phyloP scores from a whole-genome alignment of 768 basidiomycete genomes.

The Mycena kentingensis region DNA sequence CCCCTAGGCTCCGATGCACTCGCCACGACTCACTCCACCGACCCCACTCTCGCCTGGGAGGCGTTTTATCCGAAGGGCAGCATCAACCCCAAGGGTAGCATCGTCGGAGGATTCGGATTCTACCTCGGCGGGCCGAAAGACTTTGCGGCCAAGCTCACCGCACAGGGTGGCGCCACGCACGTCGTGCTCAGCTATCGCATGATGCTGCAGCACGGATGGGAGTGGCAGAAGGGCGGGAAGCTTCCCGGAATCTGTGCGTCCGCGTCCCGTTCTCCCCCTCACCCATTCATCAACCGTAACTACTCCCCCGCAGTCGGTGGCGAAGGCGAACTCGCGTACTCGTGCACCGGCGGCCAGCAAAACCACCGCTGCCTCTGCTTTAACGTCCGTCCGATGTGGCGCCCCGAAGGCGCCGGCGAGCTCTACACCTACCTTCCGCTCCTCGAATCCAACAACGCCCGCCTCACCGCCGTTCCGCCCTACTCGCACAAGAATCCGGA shows the following conservation, averaged over 20 bases:
- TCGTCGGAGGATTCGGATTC: constrained; percentile 70
- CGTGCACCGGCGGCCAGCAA: constrained; percentile 70
- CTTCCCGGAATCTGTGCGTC: constrained; percentile 69
- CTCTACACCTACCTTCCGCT: constrained; percentile 71
- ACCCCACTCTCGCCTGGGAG: constrained; percentile 53
- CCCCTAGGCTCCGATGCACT: not conserved
- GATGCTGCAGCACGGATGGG: constrained; percentile 63
- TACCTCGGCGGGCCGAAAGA: constrained; percentile 58
- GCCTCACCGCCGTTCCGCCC: constrained; percentile 51
- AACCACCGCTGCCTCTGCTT: constrained; percentile 67
- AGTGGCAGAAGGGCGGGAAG: constrained; percentile 76
- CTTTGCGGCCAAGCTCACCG: constrained; percentile 34
- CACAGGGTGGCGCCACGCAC: constrained; percentile 49
- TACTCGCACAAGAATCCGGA: constrained; percentile 51
- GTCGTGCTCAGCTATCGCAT: constrained; percentile 66
- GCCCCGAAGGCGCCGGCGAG: constrained; percentile 58
- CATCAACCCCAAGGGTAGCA: constrained; percentile 53
- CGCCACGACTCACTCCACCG: constrained; percentile 1
- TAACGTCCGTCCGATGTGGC: constrained; percentile 74
- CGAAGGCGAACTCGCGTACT: constrained; percentile 55
- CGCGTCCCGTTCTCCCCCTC: not conserved
- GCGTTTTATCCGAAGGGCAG: constrained; percentile 62
- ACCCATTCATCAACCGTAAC: not conserved
- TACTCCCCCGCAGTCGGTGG: constrained; percentile 54
- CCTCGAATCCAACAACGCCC: constrained; percentile 42